Base-by-base conservation (phyloP, 1,284 basidiomycete species). In the Rhodotorula sp. region DNA sequence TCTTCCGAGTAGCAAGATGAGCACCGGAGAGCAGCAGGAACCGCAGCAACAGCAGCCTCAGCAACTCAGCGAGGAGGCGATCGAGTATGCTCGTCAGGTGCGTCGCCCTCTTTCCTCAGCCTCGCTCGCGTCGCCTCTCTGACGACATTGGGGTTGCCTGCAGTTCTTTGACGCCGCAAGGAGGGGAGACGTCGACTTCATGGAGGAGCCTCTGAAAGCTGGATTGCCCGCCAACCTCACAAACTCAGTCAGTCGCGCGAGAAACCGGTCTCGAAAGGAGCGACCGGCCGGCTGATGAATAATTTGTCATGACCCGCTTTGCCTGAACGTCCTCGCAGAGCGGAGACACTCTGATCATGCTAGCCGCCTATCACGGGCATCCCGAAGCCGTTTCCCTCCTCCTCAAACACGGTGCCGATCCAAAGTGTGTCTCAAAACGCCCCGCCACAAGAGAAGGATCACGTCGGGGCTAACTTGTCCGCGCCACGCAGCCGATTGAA, bases 301-400 rank as follows among this genome's bases (percentile, higher is more conserved):
- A 29, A 54, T 26, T n/a, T 26, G 37, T 42, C 37, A 2, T 24
- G 26, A 8, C 37, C n/a, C n/a, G 24, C n/a, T 26, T 12, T 29
- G 29, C 24, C 22, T 7, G 10, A 14, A 24, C 24, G 20, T 17
- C 8, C 7, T 5, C 18, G 18, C 66, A 67, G 60, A 66, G 87
- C 86, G 89, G 90, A 26, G 90, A 91, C 78, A 89, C 88, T 5
- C 64, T 76, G 20, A 44, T 93, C 68, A 93, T 93, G 90, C 85
- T 93, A 54, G 88, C 89, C 4, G 85, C 90, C 5, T 93, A 93
- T 79, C 86, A 88, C 55, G 90, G 91, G 1, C 89, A 91, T 74
- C 78, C 82, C 1, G 81, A 83, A 2, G 85, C 90, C 26, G 84
- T 87, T 0, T 80, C 81, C 54, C 82, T 82, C 14, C 83, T 91